These are phyloP conservation scores for Fusarium goolgardi DNA, from an alignment of 2,329 filamentous ascomycete species.

Conservation along the genomic window DNA sequence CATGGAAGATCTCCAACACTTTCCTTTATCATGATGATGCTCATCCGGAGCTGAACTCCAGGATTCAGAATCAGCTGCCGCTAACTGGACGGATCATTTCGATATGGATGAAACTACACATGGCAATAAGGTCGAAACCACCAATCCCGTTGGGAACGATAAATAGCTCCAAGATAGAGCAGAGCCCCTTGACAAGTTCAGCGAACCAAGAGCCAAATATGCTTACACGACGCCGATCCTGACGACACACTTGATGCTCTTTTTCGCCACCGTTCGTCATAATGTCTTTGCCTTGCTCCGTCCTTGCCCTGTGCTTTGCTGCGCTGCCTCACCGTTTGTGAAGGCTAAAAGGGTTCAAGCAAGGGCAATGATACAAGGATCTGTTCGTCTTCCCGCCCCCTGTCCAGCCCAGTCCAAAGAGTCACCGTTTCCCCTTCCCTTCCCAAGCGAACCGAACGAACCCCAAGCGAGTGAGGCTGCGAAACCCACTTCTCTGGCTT, in stretches of 20 bases:
- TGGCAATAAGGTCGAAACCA: conserved; percentile 11
- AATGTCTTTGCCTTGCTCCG: conserved; percentile 23
- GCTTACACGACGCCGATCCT: conserved; percentile 8
- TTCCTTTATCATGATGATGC: conserved; percentile 11
- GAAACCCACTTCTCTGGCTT: conserved; percentile 19
- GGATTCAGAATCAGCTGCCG: not conserved
- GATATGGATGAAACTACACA: conserved; percentile 7
- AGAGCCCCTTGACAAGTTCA: conserved; percentile 6
- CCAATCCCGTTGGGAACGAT: not conserved
- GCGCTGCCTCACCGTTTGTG: conserved; percentile 20
- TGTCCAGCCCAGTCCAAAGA: conserved; percentile 8
- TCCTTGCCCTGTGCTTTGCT: not conserved
- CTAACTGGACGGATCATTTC: conserved; percentile 15
- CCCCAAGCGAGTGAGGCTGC: conserved; percentile 37
- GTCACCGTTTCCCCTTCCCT: conserved; percentile 7
- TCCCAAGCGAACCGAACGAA: conserved; percentile 1
- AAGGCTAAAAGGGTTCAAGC: conserved; percentile 1
- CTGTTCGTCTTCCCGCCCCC: conserved; percentile 27
- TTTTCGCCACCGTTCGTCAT: conserved; percentile 30
- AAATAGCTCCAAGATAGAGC: not conserved
- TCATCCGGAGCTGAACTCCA: not conserved
- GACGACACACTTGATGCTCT: conserved; percentile 5
- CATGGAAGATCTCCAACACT: not conserved
- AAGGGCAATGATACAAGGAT: not conserved
- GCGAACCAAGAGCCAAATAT: not conserved